These are phyloP conservation scores for Zasmidium citrigriseum DNA, from an alignment of 2,329 filamentous ascomycete genomes.

Conservation along the genomic window DNA sequence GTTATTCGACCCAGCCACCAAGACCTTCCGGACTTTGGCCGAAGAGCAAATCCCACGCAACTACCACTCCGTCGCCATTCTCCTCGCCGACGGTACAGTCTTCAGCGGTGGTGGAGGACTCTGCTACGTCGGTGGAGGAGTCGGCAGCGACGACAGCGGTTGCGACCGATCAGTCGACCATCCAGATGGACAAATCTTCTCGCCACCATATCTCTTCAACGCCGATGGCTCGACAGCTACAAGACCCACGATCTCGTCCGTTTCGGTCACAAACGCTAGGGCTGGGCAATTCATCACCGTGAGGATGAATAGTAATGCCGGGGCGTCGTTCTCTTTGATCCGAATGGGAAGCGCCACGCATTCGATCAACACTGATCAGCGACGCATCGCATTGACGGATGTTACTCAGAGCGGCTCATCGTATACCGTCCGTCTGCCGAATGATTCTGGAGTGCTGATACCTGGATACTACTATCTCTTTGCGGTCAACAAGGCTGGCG, in stretches of 20 bases:
- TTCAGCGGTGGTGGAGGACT: constrained; percentile 56
- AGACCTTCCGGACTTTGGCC: constrained; percentile 19
- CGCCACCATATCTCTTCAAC: constrained; percentile 58
- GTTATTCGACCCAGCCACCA: constrained; percentile 23
- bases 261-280: constrained; percentile 30
- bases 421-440: constrained; percentile 47
- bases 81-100: constrained; percentile 54
- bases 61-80: constrained; percentile 54
- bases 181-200: constrained; percentile 57
- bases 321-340: constrained; percentile 44
- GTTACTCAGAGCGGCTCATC: constrained; percentile 28
- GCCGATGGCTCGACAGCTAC: constrained; percentile 41
- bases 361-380: constrained; percentile 60
- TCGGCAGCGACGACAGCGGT: constrained; percentile 1
- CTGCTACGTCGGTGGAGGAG: constrained; percentile 43
- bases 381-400: constrained; percentile 49
- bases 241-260: constrained; percentile 46
- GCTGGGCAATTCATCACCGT: constrained; percentile 37
- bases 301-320: constrained; percentile 18
- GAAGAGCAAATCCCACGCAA: constrained; percentile 42
- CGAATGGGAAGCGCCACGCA: constrained; percentile 55
- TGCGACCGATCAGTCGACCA: constrained; percentile 49
- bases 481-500: constrained; percentile 44
- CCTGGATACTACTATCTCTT: constrained; percentile 60
- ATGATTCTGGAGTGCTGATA: constrained; percentile 51